A percentile compares a stretch with the other conserved stretches of the same genome.
phyloP scores from a whole-genome alignment of 75 land plant species.

The Ceratopteris richardii region DNA sequence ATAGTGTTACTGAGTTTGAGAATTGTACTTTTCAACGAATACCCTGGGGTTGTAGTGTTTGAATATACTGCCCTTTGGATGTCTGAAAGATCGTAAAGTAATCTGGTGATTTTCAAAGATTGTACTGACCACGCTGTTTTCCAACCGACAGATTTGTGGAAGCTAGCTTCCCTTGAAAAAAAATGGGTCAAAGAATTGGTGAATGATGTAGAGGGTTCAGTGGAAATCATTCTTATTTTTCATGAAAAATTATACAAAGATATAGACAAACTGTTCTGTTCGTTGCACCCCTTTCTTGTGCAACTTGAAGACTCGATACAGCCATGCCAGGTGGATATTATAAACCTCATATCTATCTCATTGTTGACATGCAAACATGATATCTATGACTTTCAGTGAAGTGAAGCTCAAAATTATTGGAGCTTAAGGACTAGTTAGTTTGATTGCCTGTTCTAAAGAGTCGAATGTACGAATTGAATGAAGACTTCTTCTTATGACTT shows the following conservation, averaged over 20 bases:
- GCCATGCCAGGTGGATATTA: slow-evolving; percentile 58
- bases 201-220: slow-evolving; percentile 37
- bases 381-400: too few relatives aligned
- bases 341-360: too few relatives aligned
- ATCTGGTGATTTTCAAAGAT: too few relatives aligned
- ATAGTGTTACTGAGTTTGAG: slow-evolving; percentile 7
- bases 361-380: too few relatives aligned
- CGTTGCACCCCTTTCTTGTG: slow-evolving; percentile 28
- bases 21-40: slow-evolving; percentile 11
- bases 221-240: slow-evolving; percentile 44
- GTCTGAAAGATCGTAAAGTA: too few relatives aligned
- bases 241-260: slow-evolving; percentile 25
- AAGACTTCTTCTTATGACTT: too few relatives aligned
- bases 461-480: too few relatives aligned
- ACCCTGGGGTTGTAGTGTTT: slow-evolving; percentile 14
- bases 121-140: background rate
- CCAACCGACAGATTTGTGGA: slow-evolving; percentile 42
- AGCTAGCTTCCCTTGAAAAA: slow-evolving; percentile 41
- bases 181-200: slow-evolving; percentile 54
- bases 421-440: too few relatives aligned
- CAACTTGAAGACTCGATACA: slow-evolving; percentile 41
- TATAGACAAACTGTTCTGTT: slow-evolving; percentile 43
- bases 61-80: too few relatives aligned
- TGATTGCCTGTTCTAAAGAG: too few relatives aligned
- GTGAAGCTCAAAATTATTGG: too few relatives aligned